Evolutionary conservation across 805 yeast species (phyloP), one percentile per base, ranked within the genome.

Genomic region (Starmerella geochares): DNA sequence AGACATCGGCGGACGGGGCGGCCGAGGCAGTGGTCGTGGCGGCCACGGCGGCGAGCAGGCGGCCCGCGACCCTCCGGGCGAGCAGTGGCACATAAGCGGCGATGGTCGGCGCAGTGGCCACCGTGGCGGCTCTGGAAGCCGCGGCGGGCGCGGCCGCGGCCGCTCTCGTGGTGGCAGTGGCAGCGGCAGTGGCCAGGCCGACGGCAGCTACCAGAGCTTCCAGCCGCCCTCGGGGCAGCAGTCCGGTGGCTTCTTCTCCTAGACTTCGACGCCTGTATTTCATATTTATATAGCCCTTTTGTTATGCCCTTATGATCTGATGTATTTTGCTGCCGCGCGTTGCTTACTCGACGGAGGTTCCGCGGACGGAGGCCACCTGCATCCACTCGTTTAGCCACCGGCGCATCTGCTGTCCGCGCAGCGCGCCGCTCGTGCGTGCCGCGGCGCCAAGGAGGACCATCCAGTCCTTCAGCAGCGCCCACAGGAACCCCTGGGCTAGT

Each of bases 401-500:
- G n/a, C 53, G 50, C 21, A 52, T 6, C 7, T 38, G 21, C 13
- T 33, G 23, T 13, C 60, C 60, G n/a, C 35, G 13, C 8, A 13
- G n/a, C 3, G 42, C 14, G 25, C 62, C 63, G 25, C 44, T 40
- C n/a, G 51, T 27, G 4, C 48, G 28, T 13, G 57, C 54, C 13
- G 46, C 46, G 2, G 48, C 46, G 5, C 46, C 45, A 13, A 52
- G 52, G 1, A 58, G 42, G 28, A 45, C 49, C 29, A 51, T 23
- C 60, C 60, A 57, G 36, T 59, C 62, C 27, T 54, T 51, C 47
- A 42, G 25, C 9, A 65, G 38, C 7, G 65, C 64, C 69, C 68
- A 66, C 35, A 59, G 48, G 27, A 65, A 62, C 16, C 70, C 70
- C 52, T 65, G 68, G 4, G 52, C 50, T 24, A 66, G 51, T 3